These are phyloP conservation scores for Salmacisia buchloeana DNA, from an alignment of 1,284 basidiomycete species.

Conservation along the genomic window DNA sequence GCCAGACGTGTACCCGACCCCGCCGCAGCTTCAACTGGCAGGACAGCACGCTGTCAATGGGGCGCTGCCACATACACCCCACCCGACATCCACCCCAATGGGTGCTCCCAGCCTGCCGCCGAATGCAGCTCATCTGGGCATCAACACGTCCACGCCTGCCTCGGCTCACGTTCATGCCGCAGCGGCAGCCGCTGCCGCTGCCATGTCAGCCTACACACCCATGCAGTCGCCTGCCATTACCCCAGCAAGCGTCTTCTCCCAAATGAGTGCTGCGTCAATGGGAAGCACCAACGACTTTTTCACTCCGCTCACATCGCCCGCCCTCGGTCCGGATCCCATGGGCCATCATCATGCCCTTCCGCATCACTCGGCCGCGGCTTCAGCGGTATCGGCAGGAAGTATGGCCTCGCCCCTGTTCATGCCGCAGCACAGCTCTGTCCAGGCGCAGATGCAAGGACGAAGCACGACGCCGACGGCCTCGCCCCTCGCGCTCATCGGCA, in stretches of 20 bases:
- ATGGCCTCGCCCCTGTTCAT: conserved; percentile 23
- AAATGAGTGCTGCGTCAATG: conserved; percentile 39
- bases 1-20: conserved; percentile 16
- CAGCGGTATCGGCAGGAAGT: conserved; percentile 8
- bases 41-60: neutral
- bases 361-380: conserved; percentile 38
- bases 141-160: conserved; percentile 19
- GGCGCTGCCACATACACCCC: too few relatives aligned
- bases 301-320: conserved; percentile 60
- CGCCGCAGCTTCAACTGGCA: conserved; percentile 18
- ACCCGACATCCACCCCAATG: neutral
- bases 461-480: conserved; percentile 36
- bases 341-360: neutral
- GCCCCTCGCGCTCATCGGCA: conserved; percentile 27
- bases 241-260: conserved; percentile 49
- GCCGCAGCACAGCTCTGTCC: neutral
- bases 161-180: conserved; percentile 5
- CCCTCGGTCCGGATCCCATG: conserved; percentile 53
- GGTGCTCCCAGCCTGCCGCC: neutral
- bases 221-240: conserved; percentile 44
- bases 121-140: conserved; percentile 17
- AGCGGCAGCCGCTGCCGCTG: too few relatives aligned
- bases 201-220: conserved; percentile 26
- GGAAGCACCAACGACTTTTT: conserved; percentile 55
- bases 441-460: neutral